A percentile compares a stretch with the other conserved stretches of the same genome.
Conservation (phyloP, 306 rosid species). For the Citrullus amarus region DNA sequence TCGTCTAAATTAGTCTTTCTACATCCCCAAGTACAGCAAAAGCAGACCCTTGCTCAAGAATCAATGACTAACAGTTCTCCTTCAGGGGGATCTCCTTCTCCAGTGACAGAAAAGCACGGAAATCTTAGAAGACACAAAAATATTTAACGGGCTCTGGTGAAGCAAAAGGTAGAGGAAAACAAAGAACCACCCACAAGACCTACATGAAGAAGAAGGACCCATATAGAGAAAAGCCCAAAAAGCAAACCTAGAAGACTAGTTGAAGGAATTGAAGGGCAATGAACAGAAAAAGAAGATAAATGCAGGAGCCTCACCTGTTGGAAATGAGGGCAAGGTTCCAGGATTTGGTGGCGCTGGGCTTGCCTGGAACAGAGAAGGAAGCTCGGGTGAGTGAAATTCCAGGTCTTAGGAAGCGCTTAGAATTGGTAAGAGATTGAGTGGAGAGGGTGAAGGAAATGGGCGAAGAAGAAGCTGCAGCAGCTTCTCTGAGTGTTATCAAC, state of each 20-base stretch:
- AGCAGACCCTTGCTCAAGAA: neutral
- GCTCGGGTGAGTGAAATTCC: conserved; percentile 31
- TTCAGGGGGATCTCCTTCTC: neutral
- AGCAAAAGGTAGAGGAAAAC: neutral
- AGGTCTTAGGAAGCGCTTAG: conserved; percentile 21
- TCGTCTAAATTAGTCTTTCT: neutral
- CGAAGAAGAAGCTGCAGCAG: conserved; percentile 35
- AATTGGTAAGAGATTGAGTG: conserved; percentile 6
- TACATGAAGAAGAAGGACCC: neutral
- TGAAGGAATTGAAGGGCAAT: neutral
- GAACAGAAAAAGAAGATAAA: conserved; percentile 3
- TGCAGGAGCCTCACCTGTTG: conserved; percentile 28
- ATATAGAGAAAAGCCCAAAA: neutral
- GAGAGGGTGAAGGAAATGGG: conserved; percentile 21
- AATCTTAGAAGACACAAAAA: neutral
- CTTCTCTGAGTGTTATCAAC: conserved; percentile 64
- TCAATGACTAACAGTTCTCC: neutral
- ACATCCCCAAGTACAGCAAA: neutral
- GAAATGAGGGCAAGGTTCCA: conserved; percentile 36
- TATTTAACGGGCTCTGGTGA: neutral
- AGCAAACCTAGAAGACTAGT: neutral
- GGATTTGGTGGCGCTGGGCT: conserved; percentile 17
- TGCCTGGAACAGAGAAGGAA: conserved; percentile 28
- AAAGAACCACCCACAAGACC: neutral
- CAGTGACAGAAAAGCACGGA: neutral